Conservation (phyloP, 441 rosid species). For the Metrosideros polymorpha region DNA sequence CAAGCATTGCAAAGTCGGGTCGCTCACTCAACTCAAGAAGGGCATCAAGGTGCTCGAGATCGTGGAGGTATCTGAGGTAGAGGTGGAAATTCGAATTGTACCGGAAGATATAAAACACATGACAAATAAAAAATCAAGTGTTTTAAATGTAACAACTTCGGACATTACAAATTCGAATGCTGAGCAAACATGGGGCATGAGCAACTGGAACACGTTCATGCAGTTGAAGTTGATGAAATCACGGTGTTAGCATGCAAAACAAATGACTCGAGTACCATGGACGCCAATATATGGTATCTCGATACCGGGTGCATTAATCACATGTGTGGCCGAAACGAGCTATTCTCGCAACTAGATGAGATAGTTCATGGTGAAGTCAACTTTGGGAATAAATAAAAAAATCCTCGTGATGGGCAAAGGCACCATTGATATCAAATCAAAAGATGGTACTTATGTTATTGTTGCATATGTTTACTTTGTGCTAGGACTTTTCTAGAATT, state of each 20-base stretch:
- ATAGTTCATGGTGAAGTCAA: not conserved
- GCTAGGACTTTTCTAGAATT: not conserved
- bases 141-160: too few species aligned
- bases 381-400: not conserved
- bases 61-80: too few species aligned
- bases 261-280: not conserved
- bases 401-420: not conserved
- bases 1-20: not conserved
- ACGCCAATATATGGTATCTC: not conserved
- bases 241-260: too few species aligned
- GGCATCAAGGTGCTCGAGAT: not conserved
- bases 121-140: too few species aligned
- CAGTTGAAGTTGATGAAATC: rapidly evolving
- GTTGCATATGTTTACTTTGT: not conserved
- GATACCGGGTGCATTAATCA: not conserved
- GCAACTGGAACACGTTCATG: too few species aligned
- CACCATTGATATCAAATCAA: not conserved
- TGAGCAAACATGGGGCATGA: too few species aligned
- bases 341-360: not conserved
- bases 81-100: not conserved
- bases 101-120: not conserved
- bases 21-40: not conserved
- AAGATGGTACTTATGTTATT: not conserved
- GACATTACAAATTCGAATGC: too few species aligned
- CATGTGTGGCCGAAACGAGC: not conserved